Conservation (phyloP, 1,284 basidiomycete genomes). For the Farysia itapuensis region DNA sequence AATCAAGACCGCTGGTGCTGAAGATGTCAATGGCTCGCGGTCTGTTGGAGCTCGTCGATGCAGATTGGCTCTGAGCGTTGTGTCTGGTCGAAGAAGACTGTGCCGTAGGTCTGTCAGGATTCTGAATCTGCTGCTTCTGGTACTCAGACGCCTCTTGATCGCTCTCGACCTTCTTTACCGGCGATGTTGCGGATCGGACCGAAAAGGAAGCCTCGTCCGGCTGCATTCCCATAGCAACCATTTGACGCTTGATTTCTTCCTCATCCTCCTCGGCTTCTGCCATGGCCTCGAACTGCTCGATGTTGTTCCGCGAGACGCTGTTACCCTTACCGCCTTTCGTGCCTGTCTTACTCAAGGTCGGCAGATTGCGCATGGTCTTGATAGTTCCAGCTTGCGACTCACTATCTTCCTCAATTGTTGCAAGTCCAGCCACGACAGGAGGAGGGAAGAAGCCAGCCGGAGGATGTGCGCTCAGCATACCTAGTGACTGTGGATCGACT, state of each 20-base stretch:
- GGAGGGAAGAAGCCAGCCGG: background rate
- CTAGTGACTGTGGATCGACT: background rate
- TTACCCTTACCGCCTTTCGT: constrained; percentile 18
- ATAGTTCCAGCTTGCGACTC: constrained; percentile 49
- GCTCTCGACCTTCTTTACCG: background rate
- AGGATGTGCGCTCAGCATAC: no score
- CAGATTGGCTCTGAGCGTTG: constrained; percentile 4
- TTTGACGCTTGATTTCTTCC: constrained; percentile 40
- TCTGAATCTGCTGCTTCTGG: background rate
- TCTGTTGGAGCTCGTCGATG: constrained; percentile 10
- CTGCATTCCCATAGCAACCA: constrained; percentile 39
- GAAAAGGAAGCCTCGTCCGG: constrained; percentile 37
- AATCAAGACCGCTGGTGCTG: background rate
- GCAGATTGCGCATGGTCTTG: constrained; percentile 32
- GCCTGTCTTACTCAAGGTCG: constrained; percentile 28
- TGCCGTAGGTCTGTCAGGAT: background rate
- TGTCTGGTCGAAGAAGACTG: constrained; percentile 3
- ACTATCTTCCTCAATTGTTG: constrained; percentile 47
- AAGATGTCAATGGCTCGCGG: constrained; percentile 44
- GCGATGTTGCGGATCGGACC: background rate
- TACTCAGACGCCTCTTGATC: background rate
- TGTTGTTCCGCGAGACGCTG: constrained; percentile 40
- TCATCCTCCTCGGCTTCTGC: constrained; percentile 40
- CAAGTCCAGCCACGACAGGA: constrained; percentile 26
- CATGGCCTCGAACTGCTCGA: constrained; percentile 46